phyloP scores from a whole-genome alignment of 2,329 filamentous ascomycete genomes.

The Sclerotinia nivalis region DNA sequence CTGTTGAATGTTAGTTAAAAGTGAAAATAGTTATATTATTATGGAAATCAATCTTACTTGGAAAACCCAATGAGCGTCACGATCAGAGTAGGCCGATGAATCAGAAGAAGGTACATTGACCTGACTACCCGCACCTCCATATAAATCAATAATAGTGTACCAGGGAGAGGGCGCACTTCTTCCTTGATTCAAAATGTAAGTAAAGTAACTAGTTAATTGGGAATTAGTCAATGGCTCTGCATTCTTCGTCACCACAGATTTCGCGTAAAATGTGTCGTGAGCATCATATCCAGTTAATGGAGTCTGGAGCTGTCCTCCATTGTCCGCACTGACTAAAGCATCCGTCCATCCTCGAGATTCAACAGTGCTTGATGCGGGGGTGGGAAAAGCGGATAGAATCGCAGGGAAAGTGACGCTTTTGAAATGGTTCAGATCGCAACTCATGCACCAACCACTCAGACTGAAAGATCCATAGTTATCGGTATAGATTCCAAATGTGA shows the following conservation, averaged over 20 bases:
- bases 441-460: conserved; percentile 45
- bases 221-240: conserved; percentile 21
- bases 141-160: conserved; percentile 25
- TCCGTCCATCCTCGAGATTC: conserved; percentile 31
- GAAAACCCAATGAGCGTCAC: conserved; percentile 27
- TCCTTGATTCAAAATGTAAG: conserved; percentile 21
- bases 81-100: conserved; percentile 25
- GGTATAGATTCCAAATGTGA: conserved; percentile 46
- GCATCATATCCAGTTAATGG: conserved; percentile 29
- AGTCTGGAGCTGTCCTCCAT: not conserved
- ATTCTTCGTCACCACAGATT: conserved; percentile 28
- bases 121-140: conserved; percentile 25
- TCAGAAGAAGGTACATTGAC: conserved; percentile 21
- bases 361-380: conserved; percentile 31
- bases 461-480: conserved; percentile 42
- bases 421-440: conserved; percentile 42
- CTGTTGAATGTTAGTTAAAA: conserved; percentile 17
- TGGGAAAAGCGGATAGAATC: conserved; percentile 42
- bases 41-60: conserved; percentile 11
- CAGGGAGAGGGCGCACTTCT: conserved; percentile 19
- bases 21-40: too few species aligned
- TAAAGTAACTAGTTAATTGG: conserved; percentile 22
- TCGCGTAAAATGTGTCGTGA: conserved; percentile 30
- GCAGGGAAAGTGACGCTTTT: conserved; percentile 43
- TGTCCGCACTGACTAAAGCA: conserved; percentile 28